Conservation (phyloP, 345 rosid species). For the Euphorbia pulcherrima region DNA sequence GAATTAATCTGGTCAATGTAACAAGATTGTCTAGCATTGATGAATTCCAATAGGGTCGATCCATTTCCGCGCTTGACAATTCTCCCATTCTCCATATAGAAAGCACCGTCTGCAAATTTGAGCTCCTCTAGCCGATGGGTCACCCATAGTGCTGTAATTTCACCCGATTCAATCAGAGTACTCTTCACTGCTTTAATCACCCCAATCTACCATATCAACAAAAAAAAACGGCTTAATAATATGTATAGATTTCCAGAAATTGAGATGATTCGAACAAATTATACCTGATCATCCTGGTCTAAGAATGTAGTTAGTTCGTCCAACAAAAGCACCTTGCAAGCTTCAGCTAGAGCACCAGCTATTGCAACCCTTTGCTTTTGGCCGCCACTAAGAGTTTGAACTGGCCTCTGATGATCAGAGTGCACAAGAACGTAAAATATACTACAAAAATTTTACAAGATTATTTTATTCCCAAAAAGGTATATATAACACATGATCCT, state of each 20-base stretch:
- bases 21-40: constrained; percentile 51
- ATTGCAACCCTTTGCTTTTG: constrained; percentile 95
- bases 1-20: constrained; percentile 48
- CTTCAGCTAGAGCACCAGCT: constrained; percentile 96
- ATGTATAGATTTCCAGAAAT: too few species aligned
- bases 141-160: constrained; percentile 84
- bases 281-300: constrained; percentile 83
- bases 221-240: too few species aligned
- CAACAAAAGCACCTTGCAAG: constrained; percentile 72
- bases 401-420: constrained; percentile 73
- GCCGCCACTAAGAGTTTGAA: constrained; percentile 96
- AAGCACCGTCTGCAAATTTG: constrained; percentile 78
- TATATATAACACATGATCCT: constrained; percentile 6
- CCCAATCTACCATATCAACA: constrained; percentile 50
- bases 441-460: not conserved
- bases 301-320: constrained; percentile 95
- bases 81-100: constrained; percentile 84
- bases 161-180: constrained; percentile 48
- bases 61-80: constrained; percentile 63
- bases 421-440: constrained; percentile 11
- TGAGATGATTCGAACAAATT: too few species aligned
- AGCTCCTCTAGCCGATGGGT: constrained; percentile 95
- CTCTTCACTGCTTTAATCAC: constrained; percentile 79
- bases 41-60: constrained; percentile 47
- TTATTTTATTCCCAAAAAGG: not conserved